Base-by-base conservation (phyloP, 1,284 basidiomycete genomes). In the Coriolopsis trogii region DNA sequence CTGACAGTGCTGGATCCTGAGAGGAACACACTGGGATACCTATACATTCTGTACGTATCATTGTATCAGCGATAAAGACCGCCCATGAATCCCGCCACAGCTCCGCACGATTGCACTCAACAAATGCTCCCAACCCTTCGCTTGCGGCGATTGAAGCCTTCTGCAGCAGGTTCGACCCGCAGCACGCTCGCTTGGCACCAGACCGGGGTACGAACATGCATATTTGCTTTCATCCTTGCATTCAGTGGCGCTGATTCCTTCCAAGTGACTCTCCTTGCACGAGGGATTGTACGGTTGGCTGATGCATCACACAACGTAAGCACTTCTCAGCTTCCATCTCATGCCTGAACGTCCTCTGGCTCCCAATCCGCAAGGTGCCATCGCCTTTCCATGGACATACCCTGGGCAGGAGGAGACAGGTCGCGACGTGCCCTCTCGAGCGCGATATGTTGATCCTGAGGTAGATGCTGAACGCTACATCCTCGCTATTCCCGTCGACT, bases 41-140 rank as follows among this genome's bases (percentile, higher is more conserved):
- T 91, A 28, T 86, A 83, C 60, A 84, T 91, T 34, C 65, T 91
- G 89, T 90, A 61, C 70, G 86, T 75, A n/a, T 20, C 28, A 45
- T 25, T 28, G 26, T 33, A 31, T 49, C 41, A 47, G 46, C 13
- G 8, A 12, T 41, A 30, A 37, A 25, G 15, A 26, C 18, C 31
- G 9, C 55, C 21, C 23, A 20, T 48, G 13, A 28, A 46, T 24
- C 15, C 28, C 43, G 48, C 51, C 46, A 7, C 60, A 87, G 82
- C 59, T 81, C 78, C 16, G 81, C 85, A 16, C 75, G 81, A 63
- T 61, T 84, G 21, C 71, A 73, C 33, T 67, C 70, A 7, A 47
- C 58, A 15, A 46, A 58, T 2, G 25, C 58, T 1, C 44, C 49
- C 0, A 58, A 63, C 6, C 73, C 73, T 0, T 67, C 76, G 1